Evolutionary conservation across 2,329 filamentous ascomycete species (phyloP).

Genomic region (Neofusicoccum umdonicola): DNA sequence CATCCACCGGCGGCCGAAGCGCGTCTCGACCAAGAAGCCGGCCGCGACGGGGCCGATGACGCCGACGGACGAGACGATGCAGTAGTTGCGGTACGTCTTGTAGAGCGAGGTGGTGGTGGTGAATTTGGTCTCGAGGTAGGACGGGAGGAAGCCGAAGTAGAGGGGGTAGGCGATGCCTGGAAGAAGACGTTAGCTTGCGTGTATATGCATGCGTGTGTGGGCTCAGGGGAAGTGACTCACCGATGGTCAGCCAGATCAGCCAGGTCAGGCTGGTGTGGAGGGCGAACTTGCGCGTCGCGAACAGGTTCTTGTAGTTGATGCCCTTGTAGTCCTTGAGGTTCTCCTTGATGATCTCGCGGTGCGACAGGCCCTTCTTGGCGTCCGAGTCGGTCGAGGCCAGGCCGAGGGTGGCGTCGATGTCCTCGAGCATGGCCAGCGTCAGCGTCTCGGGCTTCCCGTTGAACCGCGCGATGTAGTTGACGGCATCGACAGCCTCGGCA

Average conservation of each 20-base stretch:
- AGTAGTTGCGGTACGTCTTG: conserved; percentile 19
- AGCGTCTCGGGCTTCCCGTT: conserved; percentile 29
- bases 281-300: conserved; percentile 26
- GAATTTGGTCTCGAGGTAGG: conserved; percentile 43
- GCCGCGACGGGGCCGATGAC: conserved; percentile 42
- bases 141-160: conserved; percentile 49
- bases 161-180: conserved; percentile 46
- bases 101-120: conserved; percentile 14
- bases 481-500: conserved; percentile 47
- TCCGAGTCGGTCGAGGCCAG: not conserved
- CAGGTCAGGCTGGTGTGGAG: conserved; percentile 39
- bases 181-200: not conserved
- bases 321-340: conserved; percentile 29
- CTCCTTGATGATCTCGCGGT: conserved; percentile 28
- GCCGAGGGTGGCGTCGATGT: conserved; percentile 27
- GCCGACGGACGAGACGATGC: conserved; percentile 33
- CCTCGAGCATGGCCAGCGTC: conserved; percentile 30
- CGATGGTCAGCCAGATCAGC: conserved; percentile 46
- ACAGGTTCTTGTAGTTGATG: conserved; percentile 29
- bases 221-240: not conserved
- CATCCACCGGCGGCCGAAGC: conserved; percentile 45
- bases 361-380: conserved; percentile 21
- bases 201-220: too few relatives aligned
- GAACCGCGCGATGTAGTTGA: conserved; percentile 46
- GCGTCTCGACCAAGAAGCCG: conserved; percentile 43